Evolutionary conservation across 331 rosid genomes (phyloP).

Genomic region (Prunus yedoensis): DNA sequence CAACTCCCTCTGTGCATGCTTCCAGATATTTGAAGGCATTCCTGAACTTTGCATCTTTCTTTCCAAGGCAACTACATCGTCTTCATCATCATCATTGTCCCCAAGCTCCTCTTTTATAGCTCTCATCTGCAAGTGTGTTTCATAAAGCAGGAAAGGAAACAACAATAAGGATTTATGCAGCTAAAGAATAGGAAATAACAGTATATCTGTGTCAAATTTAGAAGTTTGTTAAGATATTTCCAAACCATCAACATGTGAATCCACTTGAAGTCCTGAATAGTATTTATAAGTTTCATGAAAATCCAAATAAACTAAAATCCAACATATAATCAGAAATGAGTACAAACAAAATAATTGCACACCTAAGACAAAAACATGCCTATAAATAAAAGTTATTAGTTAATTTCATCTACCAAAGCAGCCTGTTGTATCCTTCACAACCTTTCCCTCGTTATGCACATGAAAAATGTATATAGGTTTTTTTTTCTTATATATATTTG

Average conservation of each 20-base stretch:
- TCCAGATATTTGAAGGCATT: conserved; percentile 95
- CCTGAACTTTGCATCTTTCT: conserved; percentile 95
- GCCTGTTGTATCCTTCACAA: neutral
- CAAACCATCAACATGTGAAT: neutral
- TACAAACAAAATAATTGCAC: neutral
- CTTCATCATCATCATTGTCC: conserved; percentile 94
- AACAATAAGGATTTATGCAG: neutral
- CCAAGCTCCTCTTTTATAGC: conserved; percentile 99
- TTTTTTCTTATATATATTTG: neutral
- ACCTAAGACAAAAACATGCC: neutral
- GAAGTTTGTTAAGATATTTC: neutral
- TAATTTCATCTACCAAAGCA: neutral
- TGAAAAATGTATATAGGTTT: neutral
- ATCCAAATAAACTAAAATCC: neutral
- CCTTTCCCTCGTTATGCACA: neutral
- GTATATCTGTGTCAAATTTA: neutral
- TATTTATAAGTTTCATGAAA: neutral
- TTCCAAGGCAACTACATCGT: conserved; percentile 83
- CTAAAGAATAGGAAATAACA: neutral
- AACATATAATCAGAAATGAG: neutral
- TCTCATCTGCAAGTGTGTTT: conserved; percentile 67
- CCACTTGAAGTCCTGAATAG: neutral
- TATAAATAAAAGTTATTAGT: neutral
- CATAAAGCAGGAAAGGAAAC: conserved; percentile 12
- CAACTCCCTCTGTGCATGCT: conserved; percentile 88